Percentiles rank a stretch among this genome's conserved stretches.
Evolutionary conservation across 257 asterid species (phyloP).

Genomic region (Oldenlandia corymbosa): DNA sequence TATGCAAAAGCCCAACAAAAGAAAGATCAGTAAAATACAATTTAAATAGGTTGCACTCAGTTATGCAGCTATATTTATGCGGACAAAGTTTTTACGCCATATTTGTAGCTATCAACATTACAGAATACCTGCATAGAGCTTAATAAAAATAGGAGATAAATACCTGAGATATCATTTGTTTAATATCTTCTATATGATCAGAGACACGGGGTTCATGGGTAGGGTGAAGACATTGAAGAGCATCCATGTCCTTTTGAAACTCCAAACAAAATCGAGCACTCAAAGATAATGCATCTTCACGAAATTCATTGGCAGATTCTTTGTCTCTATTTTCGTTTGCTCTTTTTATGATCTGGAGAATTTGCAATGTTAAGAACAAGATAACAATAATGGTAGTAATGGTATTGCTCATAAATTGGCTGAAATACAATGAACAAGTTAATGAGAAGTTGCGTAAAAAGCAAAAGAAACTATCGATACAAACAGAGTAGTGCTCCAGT

Average conservation of each 20-base stretch:
- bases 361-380: neutral
- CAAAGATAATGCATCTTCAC: conserved; percentile 57
- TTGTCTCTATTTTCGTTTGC: too few species aligned
- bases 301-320: conserved; percentile 47
- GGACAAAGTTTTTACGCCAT: neutral
- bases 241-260: conserved; percentile 70
- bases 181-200: conserved; percentile 65
- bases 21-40: neutral
- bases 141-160: conserved; percentile 5
- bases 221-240: conserved; percentile 78
- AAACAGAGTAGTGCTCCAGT: neutral
- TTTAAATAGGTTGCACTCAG: neutral
- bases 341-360: conserved; percentile 65
- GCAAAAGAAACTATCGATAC: neutral
- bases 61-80: too few species aligned
- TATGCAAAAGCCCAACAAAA: too few species aligned
- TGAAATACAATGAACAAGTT: too few species aligned
- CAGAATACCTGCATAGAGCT: too few species aligned
- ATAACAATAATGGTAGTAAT: neutral
- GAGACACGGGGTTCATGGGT: conserved; percentile 79
- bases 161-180: conserved; percentile 79
- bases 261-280: conserved; percentile 77
- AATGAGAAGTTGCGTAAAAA: neutral
- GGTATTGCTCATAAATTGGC: neutral
- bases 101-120: too few species aligned